These are phyloP conservation scores for Spinacia oleracea DNA, from an alignment of 179 eudicot genomes.

Conservation along the genomic window DNA sequence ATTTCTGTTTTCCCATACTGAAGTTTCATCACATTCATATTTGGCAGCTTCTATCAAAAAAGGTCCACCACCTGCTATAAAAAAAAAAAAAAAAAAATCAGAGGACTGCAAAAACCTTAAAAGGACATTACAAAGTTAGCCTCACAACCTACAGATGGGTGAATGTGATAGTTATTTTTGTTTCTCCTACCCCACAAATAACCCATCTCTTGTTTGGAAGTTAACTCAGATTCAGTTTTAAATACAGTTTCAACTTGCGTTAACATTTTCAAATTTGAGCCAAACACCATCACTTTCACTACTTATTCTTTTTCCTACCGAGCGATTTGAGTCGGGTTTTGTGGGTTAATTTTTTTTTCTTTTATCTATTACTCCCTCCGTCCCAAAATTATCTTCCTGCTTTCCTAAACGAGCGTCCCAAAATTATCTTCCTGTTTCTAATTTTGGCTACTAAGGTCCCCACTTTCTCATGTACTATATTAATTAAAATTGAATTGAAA, in stretches of 20 bases:
- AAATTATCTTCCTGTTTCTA: too few relatives aligned
- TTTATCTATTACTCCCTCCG: too few relatives aligned
- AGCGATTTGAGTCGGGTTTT: neutral
- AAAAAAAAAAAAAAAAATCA: too few relatives aligned
- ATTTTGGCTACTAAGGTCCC: too few relatives aligned
- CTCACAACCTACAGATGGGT: constrained; percentile 1
- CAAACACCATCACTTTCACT: constrained; percentile 3
- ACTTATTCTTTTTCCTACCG: neutral
- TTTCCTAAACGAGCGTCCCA: too few relatives aligned
- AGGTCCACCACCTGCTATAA: constrained; percentile 30
- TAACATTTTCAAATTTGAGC: neutral
- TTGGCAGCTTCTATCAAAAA: constrained; percentile 26
- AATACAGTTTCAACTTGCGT: neutral
- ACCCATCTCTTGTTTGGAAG: constrained; percentile 18
- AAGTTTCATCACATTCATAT: constrained; percentile 8
- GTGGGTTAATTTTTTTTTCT: neutral
- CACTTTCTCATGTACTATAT: too few relatives aligned
- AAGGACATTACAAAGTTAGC: constrained; percentile 18
- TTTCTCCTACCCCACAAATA: constrained; percentile 19
- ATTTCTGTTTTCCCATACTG: constrained; percentile 1
- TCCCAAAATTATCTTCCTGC: too few relatives aligned
- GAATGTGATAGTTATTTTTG: constrained; percentile 27
- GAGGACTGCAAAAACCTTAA: constrained; percentile 28
- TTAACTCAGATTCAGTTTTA: neutral
- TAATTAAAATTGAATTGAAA: too few relatives aligned